phyloP scores from a whole-genome alignment of 306 rosid genomes.

The Luffa aegyptiaca region DNA sequence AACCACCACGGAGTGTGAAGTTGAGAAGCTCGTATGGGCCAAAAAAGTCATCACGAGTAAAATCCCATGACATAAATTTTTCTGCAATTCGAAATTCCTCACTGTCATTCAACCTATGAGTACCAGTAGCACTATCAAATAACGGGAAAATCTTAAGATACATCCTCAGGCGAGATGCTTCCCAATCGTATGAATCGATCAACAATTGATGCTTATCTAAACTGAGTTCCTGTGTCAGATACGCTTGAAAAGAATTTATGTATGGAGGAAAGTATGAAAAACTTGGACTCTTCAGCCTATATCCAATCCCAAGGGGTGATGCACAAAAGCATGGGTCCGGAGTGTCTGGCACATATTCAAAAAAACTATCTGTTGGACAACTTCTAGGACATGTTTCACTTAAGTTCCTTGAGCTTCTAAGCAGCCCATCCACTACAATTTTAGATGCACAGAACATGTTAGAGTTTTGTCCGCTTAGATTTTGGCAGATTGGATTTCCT shows the following conservation, averaged over 20 bases:
- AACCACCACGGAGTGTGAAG: conserved; percentile 49
- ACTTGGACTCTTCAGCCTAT: conserved; percentile 91
- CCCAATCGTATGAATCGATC: conserved; percentile 50
- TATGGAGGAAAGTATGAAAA: conserved; percentile 68
- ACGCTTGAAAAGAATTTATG: conserved; percentile 18
- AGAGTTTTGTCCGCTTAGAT: conserved; percentile 24
- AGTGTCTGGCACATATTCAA: conserved; percentile 45
- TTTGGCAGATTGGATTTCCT: conserved; percentile 73
- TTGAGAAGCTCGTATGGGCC: conserved; percentile 90
- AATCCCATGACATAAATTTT: conserved; percentile 35
- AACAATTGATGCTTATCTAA: conserved; percentile 41
- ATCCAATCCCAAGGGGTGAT: conserved; percentile 60
- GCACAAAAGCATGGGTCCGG: conserved; percentile 61
- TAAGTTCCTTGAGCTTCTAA: conserved; percentile 16
- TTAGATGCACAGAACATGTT: conserved; percentile 41
- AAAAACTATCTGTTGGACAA: conserved; percentile 54
- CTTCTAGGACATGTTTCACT: conserved; percentile 17
- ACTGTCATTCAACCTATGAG: conserved; percentile 26
- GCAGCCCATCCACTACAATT: conserved; percentile 11
- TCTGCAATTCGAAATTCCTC: conserved; percentile 39
- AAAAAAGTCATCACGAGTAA: conserved; percentile 39
- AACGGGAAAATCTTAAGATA: conserved; percentile 59
- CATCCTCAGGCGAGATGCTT: conserved; percentile 78
- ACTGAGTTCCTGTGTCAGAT: conserved; percentile 32
- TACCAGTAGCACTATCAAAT: background rate